phyloP scores from a whole-genome alignment of 352 stramenopile species.

The Phytophthora hibernalis region DNA sequence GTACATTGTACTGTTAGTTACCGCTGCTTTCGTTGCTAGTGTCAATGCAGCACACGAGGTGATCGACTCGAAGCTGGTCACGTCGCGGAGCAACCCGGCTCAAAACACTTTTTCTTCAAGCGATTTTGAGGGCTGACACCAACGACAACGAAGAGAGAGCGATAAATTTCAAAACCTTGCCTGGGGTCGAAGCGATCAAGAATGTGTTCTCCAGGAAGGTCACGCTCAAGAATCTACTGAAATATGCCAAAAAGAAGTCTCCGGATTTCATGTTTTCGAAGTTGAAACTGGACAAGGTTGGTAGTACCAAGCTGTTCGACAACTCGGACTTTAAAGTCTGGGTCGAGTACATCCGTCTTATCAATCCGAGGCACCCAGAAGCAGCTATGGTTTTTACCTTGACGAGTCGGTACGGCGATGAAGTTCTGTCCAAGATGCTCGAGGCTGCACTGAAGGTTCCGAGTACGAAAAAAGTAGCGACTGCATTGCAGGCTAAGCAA shows the following conservation, averaged over 20 bases:
- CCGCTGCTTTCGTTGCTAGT: not conserved
- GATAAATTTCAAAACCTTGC: slow-evolving; percentile 2
- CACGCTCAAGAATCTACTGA: not conserved
- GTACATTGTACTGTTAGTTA: not conserved
- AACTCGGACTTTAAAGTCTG: slow-evolving; percentile 14
- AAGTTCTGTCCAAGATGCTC: slow-evolving; percentile 6
- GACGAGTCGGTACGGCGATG: slow-evolving; percentile 3
- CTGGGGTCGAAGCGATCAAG: not conserved
- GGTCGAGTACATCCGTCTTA: not conserved
- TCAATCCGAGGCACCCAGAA: not conserved
- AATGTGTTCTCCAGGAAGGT: slow-evolving; percentile 12
- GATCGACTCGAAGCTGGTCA: not conserved
- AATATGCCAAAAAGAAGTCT: slow-evolving; percentile 3
- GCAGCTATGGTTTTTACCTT: not conserved
- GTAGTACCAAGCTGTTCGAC: slow-evolving; percentile 5
- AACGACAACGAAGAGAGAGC: slow-evolving; percentile 10
- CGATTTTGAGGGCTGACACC: slow-evolving; percentile 5
- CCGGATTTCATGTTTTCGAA: slow-evolving; percentile 1
- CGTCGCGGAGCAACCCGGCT: not conserved
- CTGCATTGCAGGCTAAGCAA: not conserved
- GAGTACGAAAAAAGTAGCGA: not conserved
- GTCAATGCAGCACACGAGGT: not conserved
- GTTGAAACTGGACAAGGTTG: slow-evolving; percentile 11
- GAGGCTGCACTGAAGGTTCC: not conserved
- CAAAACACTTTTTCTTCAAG: not conserved